phyloP scores from a whole-genome alignment of 192 early-diverging fungal species.

The Coemansia sp. region DNA sequence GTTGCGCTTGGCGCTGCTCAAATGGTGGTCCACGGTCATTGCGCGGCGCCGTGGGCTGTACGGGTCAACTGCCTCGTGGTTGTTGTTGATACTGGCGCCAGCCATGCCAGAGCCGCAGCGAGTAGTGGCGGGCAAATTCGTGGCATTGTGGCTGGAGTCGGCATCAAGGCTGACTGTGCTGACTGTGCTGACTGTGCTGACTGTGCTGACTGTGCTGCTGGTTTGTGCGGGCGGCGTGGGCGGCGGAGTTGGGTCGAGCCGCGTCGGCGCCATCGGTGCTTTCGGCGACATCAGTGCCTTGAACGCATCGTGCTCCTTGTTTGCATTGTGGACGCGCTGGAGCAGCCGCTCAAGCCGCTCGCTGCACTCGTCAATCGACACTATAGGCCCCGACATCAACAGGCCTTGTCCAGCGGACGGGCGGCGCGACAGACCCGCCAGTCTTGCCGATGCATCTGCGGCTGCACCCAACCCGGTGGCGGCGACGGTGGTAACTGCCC shows the following conservation, averaged over 20 bases:
- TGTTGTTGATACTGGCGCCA: not conserved
- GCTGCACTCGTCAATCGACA: slow-evolving; percentile 35
- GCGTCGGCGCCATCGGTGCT: slow-evolving; percentile 24
- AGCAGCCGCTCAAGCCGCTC: slow-evolving; percentile 38
- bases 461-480: no score
- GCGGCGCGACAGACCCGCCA: slow-evolving; percentile 1
- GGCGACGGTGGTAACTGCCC: not conserved
- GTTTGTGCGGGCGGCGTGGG: not conserved
- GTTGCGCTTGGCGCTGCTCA: not conserved
- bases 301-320: slow-evolving; percentile 15
- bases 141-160: not conserved
- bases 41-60: slow-evolving; percentile 27
- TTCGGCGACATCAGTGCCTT: slow-evolving; percentile 15
- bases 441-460: not conserved
- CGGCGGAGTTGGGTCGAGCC: slow-evolving; percentile 17
- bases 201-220: slow-evolving; percentile 26
- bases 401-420: not conserved
- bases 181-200: slow-evolving; percentile 37
- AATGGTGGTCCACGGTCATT: slow-evolving; percentile 17
- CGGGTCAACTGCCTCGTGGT: not conserved
- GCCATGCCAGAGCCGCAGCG: not conserved
- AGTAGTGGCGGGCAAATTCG: not conserved
- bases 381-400: slow-evolving; percentile 12
- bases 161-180: slow-evolving; percentile 27
- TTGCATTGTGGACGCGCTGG: slow-evolving; percentile 31